phyloP scores from a whole-genome alignment of 1,284 basidiomycete genomes.

The Marasmius fiardii region DNA sequence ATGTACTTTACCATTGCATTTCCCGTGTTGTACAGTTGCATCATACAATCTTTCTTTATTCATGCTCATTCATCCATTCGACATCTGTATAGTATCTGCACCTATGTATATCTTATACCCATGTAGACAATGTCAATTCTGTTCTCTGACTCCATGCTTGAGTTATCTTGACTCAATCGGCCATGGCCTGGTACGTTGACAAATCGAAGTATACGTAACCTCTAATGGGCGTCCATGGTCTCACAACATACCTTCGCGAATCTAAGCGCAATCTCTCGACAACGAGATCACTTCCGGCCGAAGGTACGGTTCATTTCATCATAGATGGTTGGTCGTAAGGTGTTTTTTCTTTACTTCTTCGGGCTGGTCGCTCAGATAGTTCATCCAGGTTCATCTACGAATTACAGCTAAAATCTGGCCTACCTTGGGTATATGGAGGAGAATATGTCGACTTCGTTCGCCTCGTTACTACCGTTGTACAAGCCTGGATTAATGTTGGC shows the following conservation, averaged over 20 bases:
- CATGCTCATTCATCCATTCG: background rate
- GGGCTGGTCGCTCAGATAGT: slow-evolving; percentile 5
- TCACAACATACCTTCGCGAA: slow-evolving; percentile 77
- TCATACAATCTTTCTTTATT: background rate
- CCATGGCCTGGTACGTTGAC: too few relatives aligned
- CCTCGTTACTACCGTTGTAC: slow-evolving; percentile 51
- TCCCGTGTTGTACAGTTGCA: background rate
- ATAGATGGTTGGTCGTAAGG: slow-evolving; percentile 91
- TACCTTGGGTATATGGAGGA: slow-evolving; percentile 86
- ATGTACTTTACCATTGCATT: background rate
- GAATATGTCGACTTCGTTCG: slow-evolving; percentile 66
- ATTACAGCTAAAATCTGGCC: slow-evolving; percentile 55
- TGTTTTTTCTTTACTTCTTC: slow-evolving; percentile 14
- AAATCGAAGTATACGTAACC: background rate
- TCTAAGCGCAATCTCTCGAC: slow-evolving; percentile 60
- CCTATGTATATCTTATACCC: too few relatives aligned
- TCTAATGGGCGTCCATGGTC: slow-evolving; percentile 80
- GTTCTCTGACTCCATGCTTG: too few relatives aligned
- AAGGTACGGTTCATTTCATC: slow-evolving; percentile 42
- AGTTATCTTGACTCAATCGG: too few relatives aligned
- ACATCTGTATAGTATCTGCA: background rate
- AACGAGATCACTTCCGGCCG: slow-evolving; percentile 37
- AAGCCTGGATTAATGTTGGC: slow-evolving; percentile 72
- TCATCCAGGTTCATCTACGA: slow-evolving; percentile 72
- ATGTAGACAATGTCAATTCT: too few relatives aligned